Evolutionary conservation across 345 rosid species (phyloP).

Genomic region (Syzygium grande): DNA sequence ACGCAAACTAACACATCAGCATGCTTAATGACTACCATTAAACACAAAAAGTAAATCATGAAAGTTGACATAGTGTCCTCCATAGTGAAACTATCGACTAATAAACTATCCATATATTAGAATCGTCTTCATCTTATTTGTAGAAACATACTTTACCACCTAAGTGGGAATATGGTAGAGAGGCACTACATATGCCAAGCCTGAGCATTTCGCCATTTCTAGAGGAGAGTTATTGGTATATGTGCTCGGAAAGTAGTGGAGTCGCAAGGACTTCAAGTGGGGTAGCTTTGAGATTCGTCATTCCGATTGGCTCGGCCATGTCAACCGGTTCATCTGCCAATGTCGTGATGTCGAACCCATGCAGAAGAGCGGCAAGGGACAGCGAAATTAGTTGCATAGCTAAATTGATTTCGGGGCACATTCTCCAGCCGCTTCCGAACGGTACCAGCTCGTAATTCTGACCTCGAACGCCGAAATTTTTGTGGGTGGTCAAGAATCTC

Average conservation of each 20-base stretch:
- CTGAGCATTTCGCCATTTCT: background rate
- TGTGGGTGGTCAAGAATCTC: conserved; percentile 23
- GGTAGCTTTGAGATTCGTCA: conserved; percentile 17
- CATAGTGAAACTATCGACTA: background rate
- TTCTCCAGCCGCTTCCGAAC: conserved; percentile 26
- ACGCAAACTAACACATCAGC: background rate
- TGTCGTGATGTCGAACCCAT: conserved; percentile 17
- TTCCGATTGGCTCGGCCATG: conserved; percentile 9
- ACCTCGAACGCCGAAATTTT: conserved; percentile 18
- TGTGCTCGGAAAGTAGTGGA: conserved; percentile 4
- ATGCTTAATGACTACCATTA: no score
- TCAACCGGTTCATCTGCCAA: conserved; percentile 13
- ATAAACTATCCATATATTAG: background rate
- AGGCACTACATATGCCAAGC: background rate
- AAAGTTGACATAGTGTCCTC: background rate
- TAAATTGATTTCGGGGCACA: conserved; percentile 26
- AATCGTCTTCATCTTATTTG: background rate
- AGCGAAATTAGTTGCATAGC: conserved; percentile 21
- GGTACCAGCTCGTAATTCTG: conserved; percentile 27
- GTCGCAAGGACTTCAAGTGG: conserved; percentile 14
- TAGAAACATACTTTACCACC: background rate
- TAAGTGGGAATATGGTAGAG: background rate
- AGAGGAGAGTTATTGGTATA: background rate
- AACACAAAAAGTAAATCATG: background rate
- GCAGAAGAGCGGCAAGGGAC: conserved; percentile 19